Evolutionary conservation across 805 yeast genomes (phyloP).

Genomic region (Wickerhamomyces alni): DNA sequence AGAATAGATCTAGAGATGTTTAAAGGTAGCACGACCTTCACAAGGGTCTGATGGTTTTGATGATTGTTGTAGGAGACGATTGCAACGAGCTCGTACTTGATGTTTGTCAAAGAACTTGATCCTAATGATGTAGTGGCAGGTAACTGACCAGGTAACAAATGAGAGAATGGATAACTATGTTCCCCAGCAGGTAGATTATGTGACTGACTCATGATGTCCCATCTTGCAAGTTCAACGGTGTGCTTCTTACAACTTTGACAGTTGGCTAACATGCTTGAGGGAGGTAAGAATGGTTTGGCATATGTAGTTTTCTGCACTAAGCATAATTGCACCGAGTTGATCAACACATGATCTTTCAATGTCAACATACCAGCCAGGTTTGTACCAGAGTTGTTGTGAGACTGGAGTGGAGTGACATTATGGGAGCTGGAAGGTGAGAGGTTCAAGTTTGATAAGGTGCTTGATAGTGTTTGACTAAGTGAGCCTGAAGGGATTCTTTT

Average conservation of each 20-base stretch:
- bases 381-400: constrained; percentile 18
- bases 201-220: constrained; percentile 73
- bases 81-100: constrained; percentile 77
- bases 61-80: constrained; percentile 36
- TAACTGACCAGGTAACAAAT: constrained; percentile 77
- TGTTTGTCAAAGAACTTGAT: constrained; percentile 38
- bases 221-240: constrained; percentile 63
- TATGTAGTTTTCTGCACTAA: constrained; percentile 68
- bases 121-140: constrained; percentile 74
- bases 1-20: constrained; percentile 71
- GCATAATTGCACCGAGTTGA: constrained; percentile 55
- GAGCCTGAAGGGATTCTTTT: constrained; percentile 13
- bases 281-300: constrained; percentile 60
- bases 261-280: constrained; percentile 37
- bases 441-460: constrained; percentile 20
- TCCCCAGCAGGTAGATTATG: constrained; percentile 57
- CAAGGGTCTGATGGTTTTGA: constrained; percentile 27
- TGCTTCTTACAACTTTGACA: constrained; percentile 57
- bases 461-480: constrained; percentile 14
- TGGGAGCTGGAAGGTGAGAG: constrained; percentile 21
- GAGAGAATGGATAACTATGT: constrained; percentile 90
- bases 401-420: constrained; percentile 14
- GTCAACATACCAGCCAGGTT: constrained; percentile 22
- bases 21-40: constrained; percentile 53
- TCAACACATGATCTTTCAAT: constrained; percentile 37